Base-by-base conservation (phyloP, 176 grass and related monocot genomes). In the Musa troglodytarum region DNA sequence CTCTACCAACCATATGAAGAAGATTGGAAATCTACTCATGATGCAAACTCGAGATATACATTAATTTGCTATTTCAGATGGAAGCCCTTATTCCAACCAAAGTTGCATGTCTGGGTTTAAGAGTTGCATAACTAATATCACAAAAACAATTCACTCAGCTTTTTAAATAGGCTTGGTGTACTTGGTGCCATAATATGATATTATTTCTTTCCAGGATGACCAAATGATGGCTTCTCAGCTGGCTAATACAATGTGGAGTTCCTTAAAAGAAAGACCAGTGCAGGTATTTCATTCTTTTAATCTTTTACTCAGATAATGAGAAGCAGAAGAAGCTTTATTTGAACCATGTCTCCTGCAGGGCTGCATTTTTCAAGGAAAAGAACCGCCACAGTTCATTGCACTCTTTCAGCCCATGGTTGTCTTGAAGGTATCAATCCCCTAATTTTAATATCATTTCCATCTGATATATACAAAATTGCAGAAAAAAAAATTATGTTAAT, bases 371-470 rank as follows among this genome's bases (percentile, higher is more conserved):
- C 26, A 28, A 28, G 26, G 26, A 28, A 28, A 28, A 28, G 26
- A 28, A 28, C 26, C 26, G 26, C 26, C 26, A 28, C 26, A 28
- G 26, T 28, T 28, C 26, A 28, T 28, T 28, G 26, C 92, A 34
- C 89, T 96, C 83, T 92, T 96, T 79, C 92, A 96, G 43, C 89
- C 92, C 77, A 92, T 96, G 89, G 80, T 96, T 79, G 83, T 96
- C 71, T 82, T 96, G 68, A 96, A 96, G 92, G 92, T 96, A 83
- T 19, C 53, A 28, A 49, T 73, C 4, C 54, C 64, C 21, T 19
- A 28, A 28, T 28, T 28, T 28, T 2, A 28, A 59, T 59, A 0
- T 59, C 0, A 59, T 16, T 59, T 59, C 55, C 5, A 58, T 12
- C 55, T 58, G 55, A 22, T 22, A 22, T 22, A 28, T 28, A 28